Percentiles rank a stretch among this genome's conserved stretches.
Evolutionary conservation across 345 rosid genomes (phyloP).

Genomic region (Limnanthes douglasii): DNA sequence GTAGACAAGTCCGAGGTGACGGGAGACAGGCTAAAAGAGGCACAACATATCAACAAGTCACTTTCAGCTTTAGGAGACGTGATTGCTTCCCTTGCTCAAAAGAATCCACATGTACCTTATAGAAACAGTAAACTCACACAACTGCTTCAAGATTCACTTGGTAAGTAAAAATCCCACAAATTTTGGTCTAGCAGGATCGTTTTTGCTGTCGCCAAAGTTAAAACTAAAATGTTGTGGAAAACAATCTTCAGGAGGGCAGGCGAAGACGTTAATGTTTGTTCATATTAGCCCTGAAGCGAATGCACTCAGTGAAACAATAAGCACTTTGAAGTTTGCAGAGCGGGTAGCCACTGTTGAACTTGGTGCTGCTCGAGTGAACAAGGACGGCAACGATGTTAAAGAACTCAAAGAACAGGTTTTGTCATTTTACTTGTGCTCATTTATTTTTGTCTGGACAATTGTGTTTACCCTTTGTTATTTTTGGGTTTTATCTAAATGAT

Average conservation of each 20-base stretch:
- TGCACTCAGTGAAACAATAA: slow-evolving; percentile 79
- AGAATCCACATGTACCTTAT: slow-evolving; percentile 93
- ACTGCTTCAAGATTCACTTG: slow-evolving; percentile 91
- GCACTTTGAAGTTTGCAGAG: slow-evolving; percentile 95
- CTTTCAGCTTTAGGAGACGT: slow-evolving; percentile 98
- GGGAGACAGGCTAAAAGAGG: slow-evolving; percentile 91
- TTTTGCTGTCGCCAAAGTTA: slow-evolving; percentile 4
- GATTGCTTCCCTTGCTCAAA: slow-evolving; percentile 92
- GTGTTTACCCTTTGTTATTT: too few species aligned
- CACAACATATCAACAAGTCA: slow-evolving; percentile 83
- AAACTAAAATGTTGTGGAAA: slow-evolving; percentile 5
- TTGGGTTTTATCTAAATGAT: not conserved
- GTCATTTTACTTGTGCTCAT: slow-evolving; percentile 1
- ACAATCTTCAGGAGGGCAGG: slow-evolving; percentile 74
- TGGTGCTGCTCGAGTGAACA: slow-evolving; percentile 88
- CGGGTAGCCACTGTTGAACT: slow-evolving; percentile 92
- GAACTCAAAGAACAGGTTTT: slow-evolving; percentile 86
- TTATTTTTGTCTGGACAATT: slow-evolving; percentile 1
- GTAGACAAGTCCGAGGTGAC: slow-evolving; percentile 89
- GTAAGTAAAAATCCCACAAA: slow-evolving; percentile 16
- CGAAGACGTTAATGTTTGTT: slow-evolving; percentile 95
- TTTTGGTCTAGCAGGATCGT: not conserved
- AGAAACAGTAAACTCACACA: slow-evolving; percentile 98
- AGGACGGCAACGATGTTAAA: slow-evolving; percentile 58
- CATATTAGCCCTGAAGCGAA: slow-evolving; percentile 91